Base-by-base conservation (phyloP, 352 stramenopile genomes). In the Pythium inflatum region DNA sequence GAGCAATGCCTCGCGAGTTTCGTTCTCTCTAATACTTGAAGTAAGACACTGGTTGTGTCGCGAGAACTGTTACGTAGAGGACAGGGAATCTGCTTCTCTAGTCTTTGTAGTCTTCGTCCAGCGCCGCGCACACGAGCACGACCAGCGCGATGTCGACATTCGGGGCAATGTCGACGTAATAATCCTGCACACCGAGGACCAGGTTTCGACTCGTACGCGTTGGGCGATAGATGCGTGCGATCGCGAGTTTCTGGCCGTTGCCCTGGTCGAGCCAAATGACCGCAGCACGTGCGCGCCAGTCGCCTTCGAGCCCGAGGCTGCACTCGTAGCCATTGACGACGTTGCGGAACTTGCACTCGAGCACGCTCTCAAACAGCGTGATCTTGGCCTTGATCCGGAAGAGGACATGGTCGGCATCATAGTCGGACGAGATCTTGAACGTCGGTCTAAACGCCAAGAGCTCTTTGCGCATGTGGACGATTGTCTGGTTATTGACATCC, bases 121-220 rank as follows among this genome's bases (percentile, higher is more conserved):
- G 34, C 5, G 66, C 61, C 2, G 68, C 46, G 24, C 70, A 78
- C n/a, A 80, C 33, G n/a, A 80, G 50, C 22, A 73, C 59, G 41
- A 79, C 68, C n/a, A 78, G 46, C 24, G 60, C 71, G 20, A 53
- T 55, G 49, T 81, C 75, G 16, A 81, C 59, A 51, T 73, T 74
- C 4, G 71, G 56, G 2, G 71, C 71, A 27, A 81, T 70, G 9
- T 74, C 71, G 24, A 81, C 2, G 53, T 71, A 75, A 45, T 73
- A 76, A 49, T 74, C 65, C 31, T 79, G 68, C 25, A 28, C 51
- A 24, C 61, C 68, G 5, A 72, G 34, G 11, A 76, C 40, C 1
- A 76, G 20, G 24, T 64, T 68, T 36, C 66, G 57, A 28, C 25
- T 41, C 12, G 71, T 75, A 24, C 28, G 16, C 22, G 64, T 70